Evolutionary conservation across 805 yeast genomes (phyloP).

Genomic region (Lipomyces anomalus): DNA sequence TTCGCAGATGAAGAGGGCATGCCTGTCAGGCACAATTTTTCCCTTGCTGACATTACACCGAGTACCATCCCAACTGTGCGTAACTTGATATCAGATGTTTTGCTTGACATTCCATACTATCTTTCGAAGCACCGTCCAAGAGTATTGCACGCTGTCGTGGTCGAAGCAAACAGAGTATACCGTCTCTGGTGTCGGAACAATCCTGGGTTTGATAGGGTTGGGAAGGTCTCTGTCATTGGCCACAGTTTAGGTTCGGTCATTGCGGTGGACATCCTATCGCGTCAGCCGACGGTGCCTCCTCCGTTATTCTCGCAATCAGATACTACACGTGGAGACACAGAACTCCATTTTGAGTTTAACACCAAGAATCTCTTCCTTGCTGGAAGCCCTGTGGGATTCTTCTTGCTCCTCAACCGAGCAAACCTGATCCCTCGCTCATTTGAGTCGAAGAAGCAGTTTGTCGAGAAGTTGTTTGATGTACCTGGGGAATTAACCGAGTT

Average conservation of each 20-base stretch:
- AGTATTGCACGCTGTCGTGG: constrained; percentile 61
- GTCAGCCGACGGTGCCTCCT: constrained; percentile 34
- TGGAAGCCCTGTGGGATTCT: constrained; percentile 86
- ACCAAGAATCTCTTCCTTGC: constrained; percentile 71
- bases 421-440: constrained; percentile 29
- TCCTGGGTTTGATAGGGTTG: constrained; percentile 50
- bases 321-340: constrained; percentile 26
- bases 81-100: constrained; percentile 74
- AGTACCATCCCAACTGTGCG: constrained; percentile 74
- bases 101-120: constrained; percentile 72
- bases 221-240: constrained; percentile 64
- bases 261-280: constrained; percentile 61
- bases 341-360: constrained; percentile 54
- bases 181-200: constrained; percentile 54
- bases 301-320: constrained; percentile 14
- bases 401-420: constrained; percentile 36
- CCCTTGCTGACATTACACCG: constrained; percentile 65
- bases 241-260: constrained; percentile 87
- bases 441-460: constrained; percentile 4
- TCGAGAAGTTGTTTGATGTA: background rate
- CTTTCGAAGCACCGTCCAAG: constrained; percentile 65
- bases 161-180: constrained; percentile 66
- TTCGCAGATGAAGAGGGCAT: constrained; percentile 5
- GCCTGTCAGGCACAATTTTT: constrained; percentile 37
- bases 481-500: background rate